phyloP scores from a whole-genome alignment of 2,329 filamentous ascomycete species.

The Scedosporium boydii region DNA sequence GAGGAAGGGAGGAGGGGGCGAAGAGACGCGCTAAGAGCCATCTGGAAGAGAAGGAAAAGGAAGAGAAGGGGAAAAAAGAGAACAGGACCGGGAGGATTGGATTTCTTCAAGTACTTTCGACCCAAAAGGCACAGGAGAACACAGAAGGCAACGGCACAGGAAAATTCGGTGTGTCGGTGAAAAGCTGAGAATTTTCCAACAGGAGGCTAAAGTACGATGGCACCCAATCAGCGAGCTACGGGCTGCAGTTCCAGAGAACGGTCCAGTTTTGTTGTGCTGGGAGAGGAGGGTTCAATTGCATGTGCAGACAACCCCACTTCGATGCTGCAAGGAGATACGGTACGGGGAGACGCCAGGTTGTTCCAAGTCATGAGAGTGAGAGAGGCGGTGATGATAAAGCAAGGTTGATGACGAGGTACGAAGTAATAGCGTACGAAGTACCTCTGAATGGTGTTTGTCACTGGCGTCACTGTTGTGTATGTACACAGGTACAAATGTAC shows the following conservation, averaged over 20 bases:
- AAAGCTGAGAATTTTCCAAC: conserved; percentile 3
- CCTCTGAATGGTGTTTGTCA: too few species aligned
- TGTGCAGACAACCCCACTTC: background rate
- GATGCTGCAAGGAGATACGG: background rate
- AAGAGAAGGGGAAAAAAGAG: conserved; percentile 6
- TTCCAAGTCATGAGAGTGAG: too few species aligned
- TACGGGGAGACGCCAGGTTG: background rate
- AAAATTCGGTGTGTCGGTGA: conserved; percentile 7
- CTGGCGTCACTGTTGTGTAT: too few species aligned
- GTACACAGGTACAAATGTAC: too few species aligned
- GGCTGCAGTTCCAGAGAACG: background rate
- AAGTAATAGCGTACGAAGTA: too few species aligned
- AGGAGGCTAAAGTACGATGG: conserved; percentile 3
- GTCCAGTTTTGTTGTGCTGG: background rate
- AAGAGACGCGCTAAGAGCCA: conserved; percentile 3
- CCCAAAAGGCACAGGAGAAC: background rate
- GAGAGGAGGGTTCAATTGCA: background rate
- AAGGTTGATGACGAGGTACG: background rate
- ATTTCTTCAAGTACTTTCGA: conserved; percentile 5
- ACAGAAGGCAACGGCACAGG: background rate
- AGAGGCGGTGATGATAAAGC: conserved; percentile 1
- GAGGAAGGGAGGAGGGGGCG: background rate
- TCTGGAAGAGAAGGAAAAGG: conserved; percentile 7
- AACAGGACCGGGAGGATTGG: background rate
- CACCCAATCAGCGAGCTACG: conserved; percentile 4